Base-by-base conservation (phyloP, 306 rosid genomes). In the Fagus crenata region DNA sequence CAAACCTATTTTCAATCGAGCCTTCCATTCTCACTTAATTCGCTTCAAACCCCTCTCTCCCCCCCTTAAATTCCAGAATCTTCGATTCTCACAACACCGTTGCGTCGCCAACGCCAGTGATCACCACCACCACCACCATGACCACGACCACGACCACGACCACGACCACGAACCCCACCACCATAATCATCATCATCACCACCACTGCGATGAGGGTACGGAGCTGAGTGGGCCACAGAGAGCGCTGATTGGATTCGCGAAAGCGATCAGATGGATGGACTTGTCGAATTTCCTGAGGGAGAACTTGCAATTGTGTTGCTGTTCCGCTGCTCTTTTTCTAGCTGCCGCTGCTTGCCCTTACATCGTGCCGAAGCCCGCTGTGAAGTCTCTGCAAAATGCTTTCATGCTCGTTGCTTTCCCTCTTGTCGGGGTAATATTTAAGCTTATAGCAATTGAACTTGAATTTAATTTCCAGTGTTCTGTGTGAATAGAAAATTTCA, bases 311-410 rank as follows among this genome's bases (percentile, higher is more conserved):
- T 85, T 95, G 55, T 95, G 99, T 71, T 88, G 92, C 83, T 81
- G 82, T 78, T 92, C 99, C 43, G 22, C 99, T 0, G 92, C 89
- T 41, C 74, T 95, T 28, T 88, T 95, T 35, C 88, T 95, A 1
- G 84, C 91, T 32, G 93, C 99, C 22, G 97, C 93, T 11, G 92
- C 90, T 74, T 92, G 90, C 74, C 99, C 99, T 71, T 84, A 91
- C 72, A 18, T 87, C 67, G 75, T 88, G 75, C 99, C 96, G 11
- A 95, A 86, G 83, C 87, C 89, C 1, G 75, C 85, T 53, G 80
- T 82, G 81, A 92, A 88, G 84, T 90, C 87, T 54, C 5, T 89
- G n/a, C 99, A 95, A 71, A 92, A 90, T 42, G 74, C 93, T 49
- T 82, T 92, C 89, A 85, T 95, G 51, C 53, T 78, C 58, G 28